Evolutionary conservation across 2,329 filamentous ascomycete species (phyloP).

Genomic region (Fusarium camptoceras): DNA sequence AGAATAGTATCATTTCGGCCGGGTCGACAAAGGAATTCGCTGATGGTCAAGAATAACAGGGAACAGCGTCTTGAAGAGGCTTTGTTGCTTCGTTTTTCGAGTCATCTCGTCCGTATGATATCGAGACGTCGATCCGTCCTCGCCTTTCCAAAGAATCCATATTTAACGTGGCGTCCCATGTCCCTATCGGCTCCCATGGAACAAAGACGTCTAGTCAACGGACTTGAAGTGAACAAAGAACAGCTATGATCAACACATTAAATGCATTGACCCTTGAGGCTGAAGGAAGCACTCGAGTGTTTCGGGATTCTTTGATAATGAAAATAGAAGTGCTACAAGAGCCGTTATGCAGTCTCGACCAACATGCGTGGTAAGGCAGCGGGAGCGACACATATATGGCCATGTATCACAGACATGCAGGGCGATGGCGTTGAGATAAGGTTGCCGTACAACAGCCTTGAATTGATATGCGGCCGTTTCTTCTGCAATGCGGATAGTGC

Average conservation of each 20-base stretch:
- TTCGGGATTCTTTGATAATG: constrained; percentile 26
- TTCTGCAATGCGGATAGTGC: constrained; percentile 39
- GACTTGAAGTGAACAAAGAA: constrained; percentile 21
- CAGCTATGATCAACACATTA: background rate
- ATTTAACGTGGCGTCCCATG: constrained; percentile 1
- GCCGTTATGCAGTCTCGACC: background rate
- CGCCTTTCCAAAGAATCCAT: background rate
- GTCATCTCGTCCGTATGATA: constrained; percentile 6
- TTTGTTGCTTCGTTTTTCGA: constrained; percentile 12
- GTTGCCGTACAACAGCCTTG: constrained; percentile 27
- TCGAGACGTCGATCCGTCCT: background rate
- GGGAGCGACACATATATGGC: constrained; percentile 39
- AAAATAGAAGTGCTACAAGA: constrained; percentile 27
- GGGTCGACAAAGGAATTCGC: constrained; percentile 26
- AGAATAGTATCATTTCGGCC: constrained; percentile 24
- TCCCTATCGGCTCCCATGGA: constrained; percentile 2
- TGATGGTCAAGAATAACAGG: background rate
- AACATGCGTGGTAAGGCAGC: constrained; percentile 19
- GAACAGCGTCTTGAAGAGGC: background rate
- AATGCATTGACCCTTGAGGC: constrained; percentile 12
- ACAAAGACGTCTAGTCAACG: constrained; percentile 16
- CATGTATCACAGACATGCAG: constrained; percentile 32
- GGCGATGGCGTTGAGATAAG: constrained; percentile 41
- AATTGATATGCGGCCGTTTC: constrained; percentile 42
- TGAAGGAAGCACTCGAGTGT: background rate